These are phyloP conservation scores for Diaporthe australafricana DNA, from an alignment of 2,329 filamentous ascomycete genomes.

Conservation along the genomic window DNA sequence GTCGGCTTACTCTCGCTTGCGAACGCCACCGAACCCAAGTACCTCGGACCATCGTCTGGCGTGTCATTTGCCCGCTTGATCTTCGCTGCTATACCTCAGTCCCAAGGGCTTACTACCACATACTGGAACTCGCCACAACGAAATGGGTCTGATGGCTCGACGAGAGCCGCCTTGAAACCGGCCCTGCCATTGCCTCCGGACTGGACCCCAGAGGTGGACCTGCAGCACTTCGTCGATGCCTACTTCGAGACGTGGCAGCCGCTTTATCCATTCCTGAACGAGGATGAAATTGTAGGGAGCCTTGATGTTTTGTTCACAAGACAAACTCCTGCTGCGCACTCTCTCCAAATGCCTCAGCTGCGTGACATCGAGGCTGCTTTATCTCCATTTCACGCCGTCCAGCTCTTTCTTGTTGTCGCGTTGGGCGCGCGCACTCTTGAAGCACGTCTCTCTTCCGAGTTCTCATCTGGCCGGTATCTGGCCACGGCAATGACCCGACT, in stretches of 20 bases:
- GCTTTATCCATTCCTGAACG: conserved; percentile 45
- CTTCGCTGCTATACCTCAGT: conserved; percentile 40
- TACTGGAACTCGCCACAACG: conserved; percentile 16
- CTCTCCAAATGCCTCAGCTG: conserved; percentile 40
- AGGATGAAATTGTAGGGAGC: conserved; percentile 40
- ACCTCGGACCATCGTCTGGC: conserved; percentile 44
- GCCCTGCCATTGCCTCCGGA: conserved; percentile 28
- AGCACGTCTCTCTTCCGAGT: conserved; percentile 38
- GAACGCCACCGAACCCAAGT: conserved; percentile 43
- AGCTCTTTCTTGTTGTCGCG: conserved; percentile 44
- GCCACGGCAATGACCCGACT: conserved; percentile 41
- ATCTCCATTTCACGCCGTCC: conserved; percentile 38
- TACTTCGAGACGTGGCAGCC: conserved; percentile 45
- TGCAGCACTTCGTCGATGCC: conserved; percentile 39
- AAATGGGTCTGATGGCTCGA: neutral
- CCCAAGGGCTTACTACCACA: conserved; percentile 36
- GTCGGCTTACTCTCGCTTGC: conserved; percentile 43
- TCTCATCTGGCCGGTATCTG: conserved; percentile 43
- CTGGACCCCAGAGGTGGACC: conserved; percentile 38
- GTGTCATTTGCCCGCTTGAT: conserved; percentile 43
- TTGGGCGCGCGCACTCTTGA: conserved; percentile 42
- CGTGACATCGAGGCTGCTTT: conserved; percentile 36
- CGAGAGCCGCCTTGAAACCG: conserved; percentile 4
- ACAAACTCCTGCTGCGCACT: conserved; percentile 38
- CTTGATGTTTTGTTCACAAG: conserved; percentile 40